These are phyloP conservation scores for Nakaseomyces nivariensis DNA, from an alignment of 1,139 yeast genomes.

Conservation along the genomic window DNA sequence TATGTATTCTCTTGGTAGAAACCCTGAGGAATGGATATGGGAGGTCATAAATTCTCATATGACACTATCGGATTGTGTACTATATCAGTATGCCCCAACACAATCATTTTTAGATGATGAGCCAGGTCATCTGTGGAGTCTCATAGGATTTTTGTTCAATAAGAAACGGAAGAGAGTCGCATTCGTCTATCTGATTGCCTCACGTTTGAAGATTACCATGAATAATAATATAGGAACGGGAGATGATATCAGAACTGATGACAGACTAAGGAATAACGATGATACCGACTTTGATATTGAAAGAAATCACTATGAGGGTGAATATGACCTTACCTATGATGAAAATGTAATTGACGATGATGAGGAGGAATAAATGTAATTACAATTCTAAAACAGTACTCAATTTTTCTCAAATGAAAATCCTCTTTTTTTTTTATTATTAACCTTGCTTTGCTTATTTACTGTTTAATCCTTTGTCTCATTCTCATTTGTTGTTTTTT, in stretches of 20 bases:
- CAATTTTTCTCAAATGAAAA: no score
- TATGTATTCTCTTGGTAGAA: conserved; percentile 64
- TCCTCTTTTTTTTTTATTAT: neutral
- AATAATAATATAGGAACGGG: conserved; percentile 10
- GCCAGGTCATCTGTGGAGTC: conserved; percentile 61
- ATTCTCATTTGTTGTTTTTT: neutral
- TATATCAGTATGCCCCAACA: conserved; percentile 68
- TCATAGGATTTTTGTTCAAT: conserved; percentile 87
- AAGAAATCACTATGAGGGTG: conserved; percentile 32
- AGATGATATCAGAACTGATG: conserved; percentile 27
- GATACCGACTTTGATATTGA: conserved; percentile 32
- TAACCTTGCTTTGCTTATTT: neutral
- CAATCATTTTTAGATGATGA: conserved; percentile 64
- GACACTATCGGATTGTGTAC: conserved; percentile 66
- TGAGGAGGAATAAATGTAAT: conserved; percentile 17
- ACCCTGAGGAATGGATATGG: conserved; percentile 62
- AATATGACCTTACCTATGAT: conserved; percentile 38
- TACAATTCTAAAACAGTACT: no score
- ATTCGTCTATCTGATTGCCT: conserved; percentile 53
- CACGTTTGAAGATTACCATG: conserved; percentile 20
- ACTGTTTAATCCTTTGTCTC: neutral
- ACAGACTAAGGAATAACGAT: conserved; percentile 25
- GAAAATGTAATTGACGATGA: conserved; percentile 31
- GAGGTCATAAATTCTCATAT: conserved; percentile 77
- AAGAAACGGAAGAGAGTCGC: conserved; percentile 87